Base-by-base conservation (phyloP, 306 rosid genomes). In the Pachyrhizus erosus region DNA sequence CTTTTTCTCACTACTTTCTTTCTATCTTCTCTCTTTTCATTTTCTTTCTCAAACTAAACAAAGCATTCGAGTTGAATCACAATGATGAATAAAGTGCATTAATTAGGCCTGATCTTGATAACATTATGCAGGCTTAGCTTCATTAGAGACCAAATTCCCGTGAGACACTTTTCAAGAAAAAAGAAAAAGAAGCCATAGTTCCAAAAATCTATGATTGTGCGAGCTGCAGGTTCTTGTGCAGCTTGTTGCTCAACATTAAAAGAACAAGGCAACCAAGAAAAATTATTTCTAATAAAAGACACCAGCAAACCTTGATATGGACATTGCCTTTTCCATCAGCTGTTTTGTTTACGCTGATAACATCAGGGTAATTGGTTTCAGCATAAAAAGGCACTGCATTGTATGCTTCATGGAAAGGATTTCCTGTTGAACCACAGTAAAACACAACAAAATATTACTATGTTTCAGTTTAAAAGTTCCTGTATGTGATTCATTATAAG, bases 381-480 rank as follows among this genome's bases (percentile, higher is more conserved):
- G 85, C 90, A 42, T 79, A 73, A 79, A 87, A 55, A 64, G 60
- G 86, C 77, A 89, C 87, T 8, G 91, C 89, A 27, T 87, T 82
- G 75, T 84, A 81, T 49, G 98, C 99, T 85, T 95, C 99, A 46
- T 90, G 83, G 83, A 95, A 95, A 73, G 92, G 90, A 81, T 86
- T 95, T 83, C 99, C 99, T 95, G 90, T 84, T 70, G 84, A 78
- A 78, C 75, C 75, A 72, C 82, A 86, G 82, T 52, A 80, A 60
- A 33, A 83, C 73, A 82, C 75, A 67, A 58, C 21, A 60, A 71
- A 23, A 61, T 69, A 73, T 82, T 70, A 61, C 82, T 75, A 68
- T 11, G 85, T 49, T 64, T 54, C 71, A 77, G 60, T 73, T 75
- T 70, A 37, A 89, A 74, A 76, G 64, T 64, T 52, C 58, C 79